phyloP scores from a whole-genome alignment of 169 alveolate species.

The Blepharisma undulans region DNA sequence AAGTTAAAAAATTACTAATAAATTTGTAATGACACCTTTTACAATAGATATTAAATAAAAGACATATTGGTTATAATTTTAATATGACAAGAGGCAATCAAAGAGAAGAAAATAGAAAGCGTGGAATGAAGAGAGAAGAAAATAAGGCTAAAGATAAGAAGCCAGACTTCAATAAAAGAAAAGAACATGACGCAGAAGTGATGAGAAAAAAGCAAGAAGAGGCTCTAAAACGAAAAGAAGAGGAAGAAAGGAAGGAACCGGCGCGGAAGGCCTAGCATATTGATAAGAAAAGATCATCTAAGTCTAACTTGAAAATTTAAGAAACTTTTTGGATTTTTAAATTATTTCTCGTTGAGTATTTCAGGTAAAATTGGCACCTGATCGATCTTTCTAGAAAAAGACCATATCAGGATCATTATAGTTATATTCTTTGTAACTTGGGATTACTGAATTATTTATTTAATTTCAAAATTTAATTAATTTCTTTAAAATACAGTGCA shows the following conservation, averaged over 20 bases:
- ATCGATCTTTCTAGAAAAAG: neutral
- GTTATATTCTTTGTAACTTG: neutral
- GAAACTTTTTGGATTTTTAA: neutral
- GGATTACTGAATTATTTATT: neutral
- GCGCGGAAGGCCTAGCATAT: neutral
- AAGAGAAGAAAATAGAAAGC: conserved; percentile 17
- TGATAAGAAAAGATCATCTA: neutral
- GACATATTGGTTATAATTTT: neutral
- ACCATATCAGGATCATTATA: neutral
- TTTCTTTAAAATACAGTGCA: neutral
- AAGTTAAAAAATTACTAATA: neutral
- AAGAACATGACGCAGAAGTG: conserved; percentile 24
- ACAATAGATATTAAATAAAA: neutral
- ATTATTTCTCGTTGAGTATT: neutral
- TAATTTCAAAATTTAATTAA: neutral
- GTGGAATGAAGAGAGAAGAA: conserved; percentile 21
- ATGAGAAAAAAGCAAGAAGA: conserved; percentile 32
- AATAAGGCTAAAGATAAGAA: neutral
- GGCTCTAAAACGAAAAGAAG: neutral
- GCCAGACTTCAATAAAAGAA: conserved; percentile 13
- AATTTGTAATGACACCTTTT: no score
- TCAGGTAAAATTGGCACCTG: neutral
- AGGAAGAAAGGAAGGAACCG: neutral
- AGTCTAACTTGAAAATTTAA: neutral
- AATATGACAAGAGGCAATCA: conserved; percentile 38